Conservation (phyloP, 1,284 basidiomycete species). For the Naganishia liquefaciens region DNA sequence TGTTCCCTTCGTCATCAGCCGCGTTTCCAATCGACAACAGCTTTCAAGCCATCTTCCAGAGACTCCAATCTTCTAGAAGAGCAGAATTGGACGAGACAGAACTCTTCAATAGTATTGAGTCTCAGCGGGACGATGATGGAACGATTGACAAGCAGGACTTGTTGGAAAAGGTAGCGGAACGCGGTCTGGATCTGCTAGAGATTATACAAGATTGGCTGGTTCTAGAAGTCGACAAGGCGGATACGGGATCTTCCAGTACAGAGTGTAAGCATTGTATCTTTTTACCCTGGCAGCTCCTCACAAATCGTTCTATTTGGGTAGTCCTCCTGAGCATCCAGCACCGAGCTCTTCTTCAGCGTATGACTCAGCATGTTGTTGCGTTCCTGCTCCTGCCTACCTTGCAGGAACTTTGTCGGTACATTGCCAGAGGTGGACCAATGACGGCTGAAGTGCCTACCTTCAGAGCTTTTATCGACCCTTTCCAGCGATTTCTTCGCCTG, state of each 20-base stretch:
- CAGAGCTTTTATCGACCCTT: constrained; percentile 6
- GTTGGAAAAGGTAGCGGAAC: constrained; percentile 13
- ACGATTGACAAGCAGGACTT: constrained; percentile 5
- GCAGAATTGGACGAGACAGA: background rate
- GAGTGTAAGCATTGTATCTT: constrained; percentile 18
- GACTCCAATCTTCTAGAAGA: background rate
- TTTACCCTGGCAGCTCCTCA: background rate
- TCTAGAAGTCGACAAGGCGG: constrained; percentile 1
- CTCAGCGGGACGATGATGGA: background rate
- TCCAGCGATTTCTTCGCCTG: constrained; percentile 7
- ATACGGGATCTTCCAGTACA: background rate
- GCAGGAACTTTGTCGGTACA: constrained; percentile 8
- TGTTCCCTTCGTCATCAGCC: constrained; percentile 14
- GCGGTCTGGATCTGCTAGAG: constrained; percentile 19
- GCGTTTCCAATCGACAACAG: constrained; percentile 13
- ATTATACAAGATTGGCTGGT: constrained; percentile 20
- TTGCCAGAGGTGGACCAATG: constrained; percentile 4
- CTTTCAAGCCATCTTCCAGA: constrained; percentile 11
- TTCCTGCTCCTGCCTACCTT: constrained; percentile 12
- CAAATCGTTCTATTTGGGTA: background rate
- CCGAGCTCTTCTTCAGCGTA: constrained; percentile 13
- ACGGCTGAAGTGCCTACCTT: background rate
- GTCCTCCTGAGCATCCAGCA: constrained; percentile 27
- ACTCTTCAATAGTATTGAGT: background rate
- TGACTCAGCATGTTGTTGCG: constrained; percentile 14